Percentiles rank a stretch among this genome's conserved stretches.
Evolutionary conservation across 306 rosid genomes (phyloP).

Genomic region (Quercus robur): DNA sequence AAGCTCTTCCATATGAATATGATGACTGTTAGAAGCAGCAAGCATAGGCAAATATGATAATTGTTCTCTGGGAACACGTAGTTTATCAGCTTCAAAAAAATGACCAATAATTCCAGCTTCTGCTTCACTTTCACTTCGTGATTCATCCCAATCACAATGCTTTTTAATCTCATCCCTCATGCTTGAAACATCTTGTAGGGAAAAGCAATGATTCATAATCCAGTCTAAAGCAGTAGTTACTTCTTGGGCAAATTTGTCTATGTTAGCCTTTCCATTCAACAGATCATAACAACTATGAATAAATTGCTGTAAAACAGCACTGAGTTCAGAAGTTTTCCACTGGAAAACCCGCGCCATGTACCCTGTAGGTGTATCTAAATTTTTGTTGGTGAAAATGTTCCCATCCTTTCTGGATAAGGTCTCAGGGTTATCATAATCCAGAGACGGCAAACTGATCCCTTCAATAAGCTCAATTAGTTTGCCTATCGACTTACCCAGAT

Average conservation of each 20-base stretch:
- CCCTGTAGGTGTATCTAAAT: constrained; percentile 53
- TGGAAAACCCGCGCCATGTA: constrained; percentile 82
- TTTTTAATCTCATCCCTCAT: constrained; percentile 80
- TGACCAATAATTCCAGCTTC: constrained; percentile 50
- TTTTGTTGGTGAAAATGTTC: constrained; percentile 18
- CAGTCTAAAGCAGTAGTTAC: constrained; percentile 73
- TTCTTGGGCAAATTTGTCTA: constrained; percentile 44
- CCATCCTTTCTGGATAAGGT: constrained; percentile 32
- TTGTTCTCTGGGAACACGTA: constrained; percentile 29
- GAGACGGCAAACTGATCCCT: constrained; percentile 56
- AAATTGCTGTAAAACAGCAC: constrained; percentile 50
- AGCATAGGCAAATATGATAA: constrained; percentile 17
- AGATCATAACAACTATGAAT: constrained; percentile 66
- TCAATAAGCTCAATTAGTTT: constrained; percentile 85
- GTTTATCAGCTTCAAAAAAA: constrained; percentile 37
- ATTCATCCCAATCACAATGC: constrained; percentile 83
- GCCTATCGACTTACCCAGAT: constrained; percentile 44
- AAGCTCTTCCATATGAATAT: constrained; percentile 29
- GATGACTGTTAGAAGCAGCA: constrained; percentile 32
- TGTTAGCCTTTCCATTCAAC: constrained; percentile 58
- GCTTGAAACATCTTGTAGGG: constrained; percentile 88
- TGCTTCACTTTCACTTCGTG: constrained; percentile 71
- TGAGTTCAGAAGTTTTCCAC: constrained; percentile 80
- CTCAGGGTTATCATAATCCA: constrained; percentile 39
- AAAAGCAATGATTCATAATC: constrained; percentile 88